phyloP scores from a whole-genome alignment of 768 basidiomycete species.

The Boletus eberwhitei region DNA sequence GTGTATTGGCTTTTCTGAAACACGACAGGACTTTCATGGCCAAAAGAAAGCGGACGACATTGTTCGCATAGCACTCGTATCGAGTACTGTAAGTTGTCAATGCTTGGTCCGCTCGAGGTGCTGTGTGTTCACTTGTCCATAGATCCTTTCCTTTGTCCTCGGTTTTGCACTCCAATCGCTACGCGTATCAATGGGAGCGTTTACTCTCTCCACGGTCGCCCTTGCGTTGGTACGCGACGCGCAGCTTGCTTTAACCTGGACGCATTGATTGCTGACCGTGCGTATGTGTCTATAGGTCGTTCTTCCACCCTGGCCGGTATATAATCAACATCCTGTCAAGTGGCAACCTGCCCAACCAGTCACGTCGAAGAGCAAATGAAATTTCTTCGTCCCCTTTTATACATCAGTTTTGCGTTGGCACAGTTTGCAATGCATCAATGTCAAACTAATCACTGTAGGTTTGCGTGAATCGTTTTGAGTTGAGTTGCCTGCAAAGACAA shows the following conservation, averaged over 20 bases:
- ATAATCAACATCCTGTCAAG: slow-evolving; percentile 20
- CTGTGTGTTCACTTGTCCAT: not conserved
- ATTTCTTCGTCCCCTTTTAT: not conserved
- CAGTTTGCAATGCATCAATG: not conserved
- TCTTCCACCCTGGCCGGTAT: slow-evolving; percentile 67
- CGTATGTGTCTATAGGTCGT: slow-evolving; percentile 40
- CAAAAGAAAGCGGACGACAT: slow-evolving; percentile 27
- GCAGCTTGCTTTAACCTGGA: too few relatives aligned
- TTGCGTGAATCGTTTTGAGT: not conserved
- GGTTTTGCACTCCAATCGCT: slow-evolving; percentile 31
- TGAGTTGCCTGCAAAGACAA: not conserved
- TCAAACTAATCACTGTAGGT: not conserved
- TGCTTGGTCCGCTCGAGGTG: not conserved
- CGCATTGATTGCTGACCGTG: not conserved
- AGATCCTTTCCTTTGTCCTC: slow-evolving; percentile 30
- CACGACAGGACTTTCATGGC: slow-evolving; percentile 30
- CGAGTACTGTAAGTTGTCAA: slow-evolving; percentile 26
- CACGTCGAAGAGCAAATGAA: slow-evolving; percentile 22
- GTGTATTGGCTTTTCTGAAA: slow-evolving; percentile 1
- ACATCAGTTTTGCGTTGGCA: not conserved
- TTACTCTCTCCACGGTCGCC: slow-evolving; percentile 17
- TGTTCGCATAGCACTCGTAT: slow-evolving; percentile 21
- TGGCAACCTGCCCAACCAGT: slow-evolving; percentile 22
- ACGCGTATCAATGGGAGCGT: slow-evolving; percentile 22
- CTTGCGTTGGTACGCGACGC: slow-evolving; percentile 20